Conservation (phyloP, 352 stramenopile genomes). For the Phytophthora vignae region DNA sequence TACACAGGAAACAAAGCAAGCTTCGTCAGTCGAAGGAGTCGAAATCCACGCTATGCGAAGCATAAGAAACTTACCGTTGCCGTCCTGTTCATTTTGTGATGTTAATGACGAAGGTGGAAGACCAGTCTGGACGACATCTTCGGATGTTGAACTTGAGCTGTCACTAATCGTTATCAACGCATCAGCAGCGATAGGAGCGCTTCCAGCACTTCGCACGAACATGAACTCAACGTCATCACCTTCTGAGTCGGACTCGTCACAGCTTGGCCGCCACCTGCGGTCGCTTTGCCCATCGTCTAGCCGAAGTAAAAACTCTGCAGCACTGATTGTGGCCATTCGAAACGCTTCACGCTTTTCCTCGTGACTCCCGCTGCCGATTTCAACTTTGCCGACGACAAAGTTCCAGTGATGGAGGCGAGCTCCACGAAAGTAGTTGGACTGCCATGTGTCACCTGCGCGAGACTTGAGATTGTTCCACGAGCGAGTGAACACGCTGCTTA, state of each 20-base stretch:
- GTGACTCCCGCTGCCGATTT: slow-evolving; percentile 67
- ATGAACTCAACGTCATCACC: slow-evolving; percentile 20
- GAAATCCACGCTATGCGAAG: neutral
- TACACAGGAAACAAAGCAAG: neutral
- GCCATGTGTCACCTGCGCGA: slow-evolving; percentile 19
- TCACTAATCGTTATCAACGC: slow-evolving; percentile 3
- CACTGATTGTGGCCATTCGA: slow-evolving; percentile 36
- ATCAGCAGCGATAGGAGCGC: slow-evolving; percentile 3
- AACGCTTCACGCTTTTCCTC: slow-evolving; percentile 54
- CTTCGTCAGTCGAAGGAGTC: neutral
- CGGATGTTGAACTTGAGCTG: neutral
- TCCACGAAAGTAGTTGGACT: slow-evolving; percentile 56
- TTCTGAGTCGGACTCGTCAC: neutral
- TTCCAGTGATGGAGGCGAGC: slow-evolving; percentile 59
- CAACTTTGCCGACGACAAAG: slow-evolving; percentile 60
- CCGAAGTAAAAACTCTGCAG: slow-evolving; percentile 46
- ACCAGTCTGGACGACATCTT: neutral
- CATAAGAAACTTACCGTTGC: slow-evolving; percentile 4
- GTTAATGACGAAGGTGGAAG: neutral
- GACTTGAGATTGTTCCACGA: slow-evolving; percentile 60
- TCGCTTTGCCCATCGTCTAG: slow-evolving; percentile 26
- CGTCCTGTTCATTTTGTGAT: neutral
- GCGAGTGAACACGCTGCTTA: slow-evolving; percentile 48
- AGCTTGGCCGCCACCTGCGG: slow-evolving; percentile 11
- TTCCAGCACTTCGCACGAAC: slow-evolving; percentile 10